These are phyloP conservation scores for Fusarium sp. DNA, from an alignment of 2,329 filamentous ascomycete genomes.

Conservation along the genomic window DNA sequence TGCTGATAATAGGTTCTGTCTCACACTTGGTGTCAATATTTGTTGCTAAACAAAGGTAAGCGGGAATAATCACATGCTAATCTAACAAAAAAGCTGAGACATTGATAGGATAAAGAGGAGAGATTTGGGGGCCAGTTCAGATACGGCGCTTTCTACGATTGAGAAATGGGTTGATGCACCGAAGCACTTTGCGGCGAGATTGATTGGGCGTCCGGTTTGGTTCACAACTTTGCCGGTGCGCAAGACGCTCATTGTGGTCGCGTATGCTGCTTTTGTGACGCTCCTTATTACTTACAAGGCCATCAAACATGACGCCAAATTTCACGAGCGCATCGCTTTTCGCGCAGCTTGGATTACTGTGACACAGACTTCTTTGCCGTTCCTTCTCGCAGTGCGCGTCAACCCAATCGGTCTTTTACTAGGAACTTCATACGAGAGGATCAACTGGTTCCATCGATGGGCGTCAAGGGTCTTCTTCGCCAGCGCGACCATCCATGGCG, in stretches of 20 bases:
- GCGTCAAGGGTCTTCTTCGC: slow-evolving; percentile 42
- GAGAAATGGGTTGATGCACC: slow-evolving; percentile 37
- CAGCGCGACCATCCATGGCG: slow-evolving; percentile 45
- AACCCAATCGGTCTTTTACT: slow-evolving; percentile 44
- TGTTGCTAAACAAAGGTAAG: slow-evolving; percentile 45
- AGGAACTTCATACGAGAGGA: slow-evolving; percentile 45
- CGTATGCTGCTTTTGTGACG: slow-evolving; percentile 40
- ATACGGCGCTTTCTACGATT: slow-evolving; percentile 23
- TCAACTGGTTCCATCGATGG: slow-evolving; percentile 48
- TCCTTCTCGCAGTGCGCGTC: slow-evolving; percentile 41
- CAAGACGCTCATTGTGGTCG: slow-evolving; percentile 26
- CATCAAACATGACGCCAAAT: slow-evolving; percentile 47
- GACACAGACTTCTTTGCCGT: slow-evolving; percentile 43
- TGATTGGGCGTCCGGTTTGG: slow-evolving; percentile 27
- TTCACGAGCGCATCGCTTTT: slow-evolving; percentile 45
- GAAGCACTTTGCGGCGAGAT: slow-evolving; percentile 11
- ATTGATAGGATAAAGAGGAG: slow-evolving; percentile 33
- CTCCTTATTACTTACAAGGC: slow-evolving; percentile 45
- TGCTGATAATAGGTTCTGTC: slow-evolving; percentile 30
- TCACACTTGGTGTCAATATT: slow-evolving; percentile 34
- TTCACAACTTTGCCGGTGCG: slow-evolving; percentile 33
- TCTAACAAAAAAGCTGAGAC: background rate
- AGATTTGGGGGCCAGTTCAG: slow-evolving; percentile 27
- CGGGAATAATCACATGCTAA: background rate
- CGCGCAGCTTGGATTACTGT: slow-evolving; percentile 46